Percentiles rank a stretch among this genome's conserved stretches.
These are phyloP conservation scores for Aspergillus hancockii DNA, from an alignment of 495 filamentous ascomycete species.

Conservation along the genomic window DNA sequence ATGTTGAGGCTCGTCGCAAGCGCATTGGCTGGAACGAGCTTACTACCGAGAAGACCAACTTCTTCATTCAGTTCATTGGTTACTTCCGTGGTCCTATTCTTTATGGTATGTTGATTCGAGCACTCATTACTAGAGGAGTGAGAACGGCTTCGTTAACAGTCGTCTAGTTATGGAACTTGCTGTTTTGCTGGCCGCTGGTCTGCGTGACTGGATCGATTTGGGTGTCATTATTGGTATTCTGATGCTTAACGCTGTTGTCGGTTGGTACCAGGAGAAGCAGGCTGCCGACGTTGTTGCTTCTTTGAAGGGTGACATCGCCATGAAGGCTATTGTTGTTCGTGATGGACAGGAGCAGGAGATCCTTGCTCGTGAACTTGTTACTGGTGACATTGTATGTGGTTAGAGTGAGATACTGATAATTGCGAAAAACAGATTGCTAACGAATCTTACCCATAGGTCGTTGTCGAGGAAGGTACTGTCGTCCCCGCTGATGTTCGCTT, in stretches of 20 bases:
- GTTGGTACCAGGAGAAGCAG: slow-evolving; percentile 88
- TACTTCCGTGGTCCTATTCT: slow-evolving; percentile 85
- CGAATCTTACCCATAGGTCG: slow-evolving; percentile 42
- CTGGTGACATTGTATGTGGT: slow-evolving; percentile 72
- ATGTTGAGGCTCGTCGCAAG: slow-evolving; percentile 67
- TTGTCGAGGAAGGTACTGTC: slow-evolving; percentile 75
- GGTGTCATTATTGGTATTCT: slow-evolving; percentile 86
- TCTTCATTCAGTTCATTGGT: slow-evolving; percentile 73
- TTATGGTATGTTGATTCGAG: slow-evolving; percentile 60
- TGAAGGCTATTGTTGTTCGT: slow-evolving; percentile 72
- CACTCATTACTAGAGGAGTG: slow-evolving; percentile 10
- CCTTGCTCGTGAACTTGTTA: slow-evolving; percentile 76
- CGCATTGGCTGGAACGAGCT: slow-evolving; percentile 75
- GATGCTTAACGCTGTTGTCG: slow-evolving; percentile 74
- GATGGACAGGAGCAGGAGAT: slow-evolving; percentile 72
- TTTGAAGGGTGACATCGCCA: slow-evolving; percentile 82
- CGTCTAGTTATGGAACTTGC: slow-evolving; percentile 78
- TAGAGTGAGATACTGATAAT: background rate
- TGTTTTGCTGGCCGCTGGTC: slow-evolving; percentile 75
- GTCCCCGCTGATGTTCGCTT: slow-evolving; percentile 74
- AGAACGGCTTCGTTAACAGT: background rate
- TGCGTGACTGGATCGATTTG: slow-evolving; percentile 81
- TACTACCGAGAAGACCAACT: slow-evolving; percentile 72
- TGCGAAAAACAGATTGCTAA: slow-evolving; percentile 4
- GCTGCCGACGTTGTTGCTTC: slow-evolving; percentile 80